A percentile compares a stretch with the other conserved stretches of the same genome.
phyloP scores from a whole-genome alignment of 208 protist genomes.

The Sergeia podlipaevii region DNA sequence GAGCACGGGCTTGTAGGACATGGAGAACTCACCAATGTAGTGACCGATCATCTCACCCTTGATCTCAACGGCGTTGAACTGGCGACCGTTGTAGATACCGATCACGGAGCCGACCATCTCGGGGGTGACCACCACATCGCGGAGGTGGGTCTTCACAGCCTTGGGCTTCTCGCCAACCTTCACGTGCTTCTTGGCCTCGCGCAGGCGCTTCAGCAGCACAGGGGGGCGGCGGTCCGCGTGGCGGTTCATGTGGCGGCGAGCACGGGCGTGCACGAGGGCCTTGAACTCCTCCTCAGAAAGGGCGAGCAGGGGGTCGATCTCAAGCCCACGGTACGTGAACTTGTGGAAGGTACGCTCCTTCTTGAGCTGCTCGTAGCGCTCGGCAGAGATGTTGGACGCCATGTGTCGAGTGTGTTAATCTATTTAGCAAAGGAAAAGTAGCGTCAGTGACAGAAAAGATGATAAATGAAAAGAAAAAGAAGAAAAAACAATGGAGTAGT shows the following conservation, averaged over 20 bases:
- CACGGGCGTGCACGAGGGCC: constrained; percentile 92
- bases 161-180: constrained; percentile 97
- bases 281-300: constrained; percentile 94
- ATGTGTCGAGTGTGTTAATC: constrained; percentile 21
- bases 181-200: constrained; percentile 96
- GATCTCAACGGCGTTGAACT: constrained; percentile 99
- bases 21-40: constrained; percentile 99
- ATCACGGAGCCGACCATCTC: constrained; percentile 99
- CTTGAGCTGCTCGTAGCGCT: constrained; percentile 92
- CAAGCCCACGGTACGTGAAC: constrained; percentile 96
- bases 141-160: constrained; percentile 99
- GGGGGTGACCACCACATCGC: constrained; percentile 99
- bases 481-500: no score
- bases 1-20: constrained; percentile 98
- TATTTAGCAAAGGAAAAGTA: constrained; percentile 3
- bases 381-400: constrained; percentile 74
- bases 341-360: constrained; percentile 99
- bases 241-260: constrained; percentile 94
- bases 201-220: constrained; percentile 96
- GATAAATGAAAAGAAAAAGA: no score
- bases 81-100: constrained; percentile 99
- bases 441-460: constrained; percentile 2
- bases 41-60: constrained; percentile 99
- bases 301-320: constrained; percentile 94
- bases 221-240: constrained; percentile 90